A percentile compares a stretch with the other conserved stretches of the same genome.
Conservation (phyloP, 2,329 filamentous ascomycete genomes). For the Eutypa lata region DNA sequence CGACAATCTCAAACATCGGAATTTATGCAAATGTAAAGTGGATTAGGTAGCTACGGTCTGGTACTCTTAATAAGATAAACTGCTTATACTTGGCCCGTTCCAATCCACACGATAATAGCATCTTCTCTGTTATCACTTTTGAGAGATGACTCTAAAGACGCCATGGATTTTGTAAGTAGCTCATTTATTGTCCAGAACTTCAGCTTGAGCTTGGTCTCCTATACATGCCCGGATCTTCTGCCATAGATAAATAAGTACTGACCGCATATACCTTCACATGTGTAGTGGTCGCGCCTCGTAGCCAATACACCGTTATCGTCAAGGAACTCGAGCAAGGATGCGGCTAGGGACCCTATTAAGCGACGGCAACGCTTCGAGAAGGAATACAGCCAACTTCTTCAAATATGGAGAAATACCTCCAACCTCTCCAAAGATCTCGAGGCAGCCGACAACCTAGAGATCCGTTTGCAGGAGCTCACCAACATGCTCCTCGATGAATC, state of each 20-base stretch:
- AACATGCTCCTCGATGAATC: constrained; percentile 84
- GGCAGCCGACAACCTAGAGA: constrained; percentile 60
- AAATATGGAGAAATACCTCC: constrained; percentile 60
- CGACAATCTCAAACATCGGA: too few species aligned
- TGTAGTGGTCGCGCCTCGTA: constrained; percentile 66
- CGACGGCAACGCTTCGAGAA: constrained; percentile 65
- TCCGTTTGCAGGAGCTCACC: constrained; percentile 61
- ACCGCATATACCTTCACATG: constrained; percentile 6
- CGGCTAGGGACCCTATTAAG: constrained; percentile 60
- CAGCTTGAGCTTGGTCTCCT: background rate
- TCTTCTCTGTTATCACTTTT: constrained; percentile 8
- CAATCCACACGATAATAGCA: background rate
- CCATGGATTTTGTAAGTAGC: constrained; percentile 56
- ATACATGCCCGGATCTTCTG: too few species aligned
- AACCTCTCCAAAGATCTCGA: constrained; percentile 60
- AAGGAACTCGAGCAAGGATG: constrained; percentile 54
- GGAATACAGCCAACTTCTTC: constrained; percentile 60
- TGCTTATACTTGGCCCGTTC: too few species aligned
- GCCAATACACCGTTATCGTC: constrained; percentile 58
- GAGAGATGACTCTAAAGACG: constrained; percentile 45
- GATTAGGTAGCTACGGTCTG: too few species aligned
- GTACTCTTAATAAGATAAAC: too few species aligned
- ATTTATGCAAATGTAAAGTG: too few species aligned
- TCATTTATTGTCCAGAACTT: background rate
- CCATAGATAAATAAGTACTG: too few species aligned